Percentiles rank a stretch among this genome's conserved stretches.
phyloP scores from a whole-genome alignment of 352 stramenopile genomes.

The Globisporangium spiculum region DNA sequence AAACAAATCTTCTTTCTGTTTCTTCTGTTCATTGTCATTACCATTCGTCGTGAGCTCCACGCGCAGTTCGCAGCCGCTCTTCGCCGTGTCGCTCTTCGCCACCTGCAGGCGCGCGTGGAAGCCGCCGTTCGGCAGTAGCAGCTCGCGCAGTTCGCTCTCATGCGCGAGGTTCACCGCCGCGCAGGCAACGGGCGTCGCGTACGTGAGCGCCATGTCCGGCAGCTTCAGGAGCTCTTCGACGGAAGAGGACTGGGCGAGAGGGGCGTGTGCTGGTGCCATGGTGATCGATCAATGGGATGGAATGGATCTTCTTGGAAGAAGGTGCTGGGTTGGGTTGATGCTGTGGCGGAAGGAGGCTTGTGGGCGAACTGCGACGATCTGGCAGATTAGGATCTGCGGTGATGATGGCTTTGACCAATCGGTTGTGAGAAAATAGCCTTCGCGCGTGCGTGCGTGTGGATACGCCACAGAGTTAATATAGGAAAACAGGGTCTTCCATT shows the following conservation, averaged over 20 bases:
- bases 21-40: neutral
- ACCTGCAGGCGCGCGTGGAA: conserved; percentile 17
- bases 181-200: conserved; percentile 21
- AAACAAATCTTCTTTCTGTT: conserved; percentile 14
- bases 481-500: no score
- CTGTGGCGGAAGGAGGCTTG: neutral
- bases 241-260: neutral
- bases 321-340: neutral
- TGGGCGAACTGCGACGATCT: neutral
- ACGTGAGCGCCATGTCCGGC: conserved; percentile 24
- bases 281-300: neutral
- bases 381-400: neutral
- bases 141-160: conserved; percentile 12
- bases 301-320: neutral
- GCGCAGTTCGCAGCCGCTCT: conserved; percentile 17
- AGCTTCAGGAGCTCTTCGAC: neutral
- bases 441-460: neutral
- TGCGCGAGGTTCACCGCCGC: conserved; percentile 12
- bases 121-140: conserved; percentile 9
- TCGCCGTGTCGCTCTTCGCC: conserved; percentile 10
- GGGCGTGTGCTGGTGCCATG: neutral
- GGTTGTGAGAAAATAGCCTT: no score
- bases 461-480: neutral
- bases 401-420: no score
- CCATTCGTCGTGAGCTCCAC: neutral